A percentile compares a stretch with the other conserved stretches of the same genome.
These are phyloP conservation scores for Cryptococcus sp. DNA, from an alignment of 1,284 basidiomycete genomes.

Conservation along the genomic window DNA sequence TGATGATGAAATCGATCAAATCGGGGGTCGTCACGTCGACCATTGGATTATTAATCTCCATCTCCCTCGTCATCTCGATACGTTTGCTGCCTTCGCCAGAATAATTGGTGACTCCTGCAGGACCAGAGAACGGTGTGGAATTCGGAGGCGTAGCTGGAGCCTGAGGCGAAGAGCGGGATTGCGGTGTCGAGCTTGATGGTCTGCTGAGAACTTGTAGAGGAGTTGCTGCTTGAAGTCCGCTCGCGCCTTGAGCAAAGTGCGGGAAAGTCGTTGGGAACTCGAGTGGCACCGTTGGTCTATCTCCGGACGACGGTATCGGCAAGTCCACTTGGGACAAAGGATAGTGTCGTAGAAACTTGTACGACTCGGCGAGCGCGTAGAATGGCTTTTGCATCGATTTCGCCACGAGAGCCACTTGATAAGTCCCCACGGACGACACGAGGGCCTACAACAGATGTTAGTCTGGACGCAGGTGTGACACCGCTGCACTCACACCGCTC, in stretches of 20 bases:
- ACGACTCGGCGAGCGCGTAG: slow-evolving; percentile 95
- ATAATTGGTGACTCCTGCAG: not conserved
- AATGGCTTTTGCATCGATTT: slow-evolving; percentile 94
- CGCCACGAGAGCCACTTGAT: slow-evolving; percentile 94
- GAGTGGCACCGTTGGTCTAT: slow-evolving; percentile 1
- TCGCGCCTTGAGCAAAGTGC: too few relatives aligned
- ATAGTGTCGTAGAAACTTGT: slow-evolving; percentile 97
- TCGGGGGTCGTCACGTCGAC: slow-evolving; percentile 56
- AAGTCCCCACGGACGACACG: slow-evolving; percentile 77
- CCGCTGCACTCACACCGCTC: slow-evolving; percentile 63
- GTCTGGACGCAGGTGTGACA: not conserved
- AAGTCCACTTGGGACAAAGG: slow-evolving; percentile 96
- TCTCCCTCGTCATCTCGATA: slow-evolving; percentile 51
- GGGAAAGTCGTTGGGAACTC: slow-evolving; percentile 9
- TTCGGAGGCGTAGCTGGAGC: slow-evolving; percentile 16
- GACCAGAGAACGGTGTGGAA: not conserved
- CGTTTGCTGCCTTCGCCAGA: slow-evolving; percentile 2
- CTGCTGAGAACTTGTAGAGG: slow-evolving; percentile 6
- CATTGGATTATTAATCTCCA: slow-evolving; percentile 53
- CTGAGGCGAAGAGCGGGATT: slow-evolving; percentile 7
- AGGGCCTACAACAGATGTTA: slow-evolving; percentile 22
- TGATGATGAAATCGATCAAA: slow-evolving; percentile 53
- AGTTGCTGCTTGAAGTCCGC: slow-evolving; percentile 27
- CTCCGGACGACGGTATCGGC: slow-evolving; percentile 55
- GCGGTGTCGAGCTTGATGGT: slow-evolving; percentile 3